A percentile compares a stretch with the other conserved stretches of the same genome.
These are phyloP conservation scores for Chrysoporthe cubensis DNA, from an alignment of 2,329 filamentous ascomycete species.

Conservation along the genomic window DNA sequence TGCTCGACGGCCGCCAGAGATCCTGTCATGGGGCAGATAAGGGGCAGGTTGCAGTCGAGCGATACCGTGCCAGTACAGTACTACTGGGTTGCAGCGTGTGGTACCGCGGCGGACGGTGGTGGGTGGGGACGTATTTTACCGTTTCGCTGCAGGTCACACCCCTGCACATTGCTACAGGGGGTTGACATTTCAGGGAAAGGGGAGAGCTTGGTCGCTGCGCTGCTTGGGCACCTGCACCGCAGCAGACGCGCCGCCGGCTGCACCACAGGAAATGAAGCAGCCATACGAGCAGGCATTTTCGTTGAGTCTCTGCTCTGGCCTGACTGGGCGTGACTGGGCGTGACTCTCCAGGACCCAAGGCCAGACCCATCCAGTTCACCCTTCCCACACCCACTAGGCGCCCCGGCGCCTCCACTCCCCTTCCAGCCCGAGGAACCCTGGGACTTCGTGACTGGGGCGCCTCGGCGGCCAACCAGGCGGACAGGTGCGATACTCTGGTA, in stretches of 20 bases:
- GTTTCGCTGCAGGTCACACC: conserved; percentile 26
- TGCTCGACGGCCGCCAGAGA: not conserved
- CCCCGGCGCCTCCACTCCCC: not conserved
- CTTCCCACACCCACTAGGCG: not conserved
- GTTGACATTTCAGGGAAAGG: conserved; percentile 21
- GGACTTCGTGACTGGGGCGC: not conserved
- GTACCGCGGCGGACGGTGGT: not conserved
- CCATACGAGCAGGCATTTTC: conserved; percentile 23
- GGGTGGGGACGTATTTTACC: conserved; percentile 16
- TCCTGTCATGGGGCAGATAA: conserved; percentile 11
- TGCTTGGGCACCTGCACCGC: not conserved
- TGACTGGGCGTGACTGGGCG: not conserved
- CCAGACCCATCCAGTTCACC: conserved; percentile 18
- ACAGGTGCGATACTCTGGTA: not conserved
- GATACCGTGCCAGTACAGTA: no score
- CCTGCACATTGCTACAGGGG: conserved; percentile 12
- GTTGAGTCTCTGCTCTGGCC: conserved; percentile 9
- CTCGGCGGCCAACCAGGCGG: not conserved
- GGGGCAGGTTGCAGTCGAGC: conserved; percentile 13
- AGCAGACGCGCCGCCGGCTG: not conserved
- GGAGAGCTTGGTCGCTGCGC: conserved; percentile 24
- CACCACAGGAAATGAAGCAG: conserved; percentile 11
- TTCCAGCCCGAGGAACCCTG: not conserved
- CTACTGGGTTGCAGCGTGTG: not conserved
- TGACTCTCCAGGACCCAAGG: conserved; percentile 18